Percentiles rank a stretch among this genome's conserved stretches.
These are phyloP conservation scores for Trebouxia sp. DNA, from an alignment of 139 green algal genomes.

Conservation along the genomic window DNA sequence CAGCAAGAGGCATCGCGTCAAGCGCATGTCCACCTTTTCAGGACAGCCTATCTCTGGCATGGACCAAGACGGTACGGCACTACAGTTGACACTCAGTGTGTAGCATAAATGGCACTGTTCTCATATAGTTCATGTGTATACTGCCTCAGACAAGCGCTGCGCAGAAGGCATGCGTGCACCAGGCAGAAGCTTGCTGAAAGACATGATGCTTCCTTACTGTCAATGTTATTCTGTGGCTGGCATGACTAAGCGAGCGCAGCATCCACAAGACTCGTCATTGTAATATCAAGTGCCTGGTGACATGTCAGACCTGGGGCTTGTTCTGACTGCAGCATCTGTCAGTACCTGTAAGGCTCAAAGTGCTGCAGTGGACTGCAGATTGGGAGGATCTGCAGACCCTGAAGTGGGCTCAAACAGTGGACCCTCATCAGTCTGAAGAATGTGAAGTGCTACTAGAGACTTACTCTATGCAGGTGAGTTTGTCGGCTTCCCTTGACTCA, in stretches of 20 bases:
- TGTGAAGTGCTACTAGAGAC: slow-evolving; percentile 36
- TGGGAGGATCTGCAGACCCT: slow-evolving; percentile 37
- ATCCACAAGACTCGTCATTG: too few species aligned
- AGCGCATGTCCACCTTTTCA: slow-evolving; percentile 10
- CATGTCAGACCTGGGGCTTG: too few species aligned
- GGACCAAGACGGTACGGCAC: neutral
- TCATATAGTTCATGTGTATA: neutral
- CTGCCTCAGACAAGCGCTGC: neutral
- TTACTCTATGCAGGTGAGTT: slow-evolving; percentile 32
- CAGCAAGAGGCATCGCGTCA: neutral
- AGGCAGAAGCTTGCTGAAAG: neutral
- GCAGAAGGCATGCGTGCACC: neutral
- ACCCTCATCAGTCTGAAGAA: slow-evolving; percentile 27
- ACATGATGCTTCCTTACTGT: neutral
- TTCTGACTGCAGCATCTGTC: too few species aligned
- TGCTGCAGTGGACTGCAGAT: neutral
- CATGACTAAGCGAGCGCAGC: too few species aligned
- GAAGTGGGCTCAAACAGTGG: slow-evolving; percentile 27
- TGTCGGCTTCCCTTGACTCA: neutral
- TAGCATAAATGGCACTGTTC: neutral
- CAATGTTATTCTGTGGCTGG: neutral
- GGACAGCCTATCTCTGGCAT: neutral
- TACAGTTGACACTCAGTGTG: neutral
- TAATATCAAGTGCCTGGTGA: too few species aligned
- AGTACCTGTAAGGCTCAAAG: too few species aligned